Percentiles rank a stretch among this genome's conserved stretches.
Conservation (phyloP, 495 filamentous ascomycete species). For the Evansstolkia leycettana region DNA sequence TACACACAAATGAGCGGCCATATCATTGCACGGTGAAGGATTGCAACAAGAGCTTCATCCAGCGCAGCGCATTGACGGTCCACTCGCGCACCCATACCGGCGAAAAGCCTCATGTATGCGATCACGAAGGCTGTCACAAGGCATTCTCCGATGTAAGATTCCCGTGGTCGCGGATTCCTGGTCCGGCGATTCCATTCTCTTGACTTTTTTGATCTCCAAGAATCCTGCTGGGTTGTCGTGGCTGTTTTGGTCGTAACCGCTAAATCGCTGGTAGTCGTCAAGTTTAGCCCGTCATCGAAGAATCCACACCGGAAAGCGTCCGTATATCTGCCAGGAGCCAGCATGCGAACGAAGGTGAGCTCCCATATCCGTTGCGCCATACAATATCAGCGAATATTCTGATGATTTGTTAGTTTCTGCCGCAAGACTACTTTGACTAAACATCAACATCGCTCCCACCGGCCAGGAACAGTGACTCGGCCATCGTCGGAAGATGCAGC, state of each 20-base stretch:
- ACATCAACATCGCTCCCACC: slow-evolving; percentile 61
- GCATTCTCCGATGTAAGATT: slow-evolving; percentile 70
- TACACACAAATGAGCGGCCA: slow-evolving; percentile 82
- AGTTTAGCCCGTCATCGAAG: slow-evolving; percentile 77
- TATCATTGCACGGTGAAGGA: slow-evolving; percentile 57
- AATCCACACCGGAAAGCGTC: slow-evolving; percentile 75
- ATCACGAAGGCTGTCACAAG: slow-evolving; percentile 69
- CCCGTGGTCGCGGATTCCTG: too few species aligned
- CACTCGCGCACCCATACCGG: slow-evolving; percentile 81
- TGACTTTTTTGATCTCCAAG: too few species aligned
- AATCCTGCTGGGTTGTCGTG: slow-evolving; percentile 20
- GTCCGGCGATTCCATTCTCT: too few species aligned
- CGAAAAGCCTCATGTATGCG: slow-evolving; percentile 80
- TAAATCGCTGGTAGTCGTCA: slow-evolving; percentile 48
- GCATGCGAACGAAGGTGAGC: slow-evolving; percentile 71
- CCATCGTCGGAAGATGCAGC: slow-evolving; percentile 29
- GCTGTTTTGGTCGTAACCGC: slow-evolving; percentile 9
- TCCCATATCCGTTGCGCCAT: neutral
- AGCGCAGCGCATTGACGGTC: slow-evolving; percentile 76
- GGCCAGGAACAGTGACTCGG: slow-evolving; percentile 39
- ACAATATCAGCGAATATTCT: neutral
- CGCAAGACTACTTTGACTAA: slow-evolving; percentile 83
- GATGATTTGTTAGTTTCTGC: slow-evolving; percentile 52
- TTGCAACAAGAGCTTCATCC: slow-evolving; percentile 84
- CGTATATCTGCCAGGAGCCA: slow-evolving; percentile 68